These are phyloP conservation scores for Vaccinium macrocarpon DNA, from an alignment of 148 eudicot genomes.

Conservation along the genomic window DNA sequence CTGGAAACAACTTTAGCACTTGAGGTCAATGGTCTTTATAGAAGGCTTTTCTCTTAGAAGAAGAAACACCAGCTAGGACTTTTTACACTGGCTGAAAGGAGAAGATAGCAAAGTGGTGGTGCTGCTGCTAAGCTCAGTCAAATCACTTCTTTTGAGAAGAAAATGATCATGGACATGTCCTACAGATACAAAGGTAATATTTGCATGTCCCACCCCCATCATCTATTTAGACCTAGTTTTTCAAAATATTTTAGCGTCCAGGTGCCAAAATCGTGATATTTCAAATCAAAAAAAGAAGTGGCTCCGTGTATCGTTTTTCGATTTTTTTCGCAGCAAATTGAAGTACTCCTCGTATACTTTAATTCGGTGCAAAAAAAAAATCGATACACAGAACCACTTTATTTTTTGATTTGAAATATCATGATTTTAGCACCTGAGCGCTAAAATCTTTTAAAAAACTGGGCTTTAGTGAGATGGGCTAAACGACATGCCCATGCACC, in stretches of 20 bases:
- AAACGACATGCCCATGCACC: background rate
- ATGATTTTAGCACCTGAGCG: too few species aligned
- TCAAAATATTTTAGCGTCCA: too few species aligned
- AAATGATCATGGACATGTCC: background rate
- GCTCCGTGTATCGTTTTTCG: too few species aligned
- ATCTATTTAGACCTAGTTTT: too few species aligned
- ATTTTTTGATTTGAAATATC: too few species aligned
- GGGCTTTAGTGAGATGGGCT: background rate
- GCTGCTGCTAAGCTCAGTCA: background rate
- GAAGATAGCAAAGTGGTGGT: background rate
- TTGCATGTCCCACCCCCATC: background rate
- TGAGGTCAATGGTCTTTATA: conserved; percentile 19
- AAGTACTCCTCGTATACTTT: too few species aligned
- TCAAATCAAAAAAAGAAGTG: too few species aligned
- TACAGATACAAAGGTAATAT: background rate
- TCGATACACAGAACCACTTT: too few species aligned
- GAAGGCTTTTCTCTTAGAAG: conserved; percentile 12
- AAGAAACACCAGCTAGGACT: background rate
- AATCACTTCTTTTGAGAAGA: conserved; percentile 2
- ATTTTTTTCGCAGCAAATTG: too few species aligned
- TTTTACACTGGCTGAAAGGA: background rate
- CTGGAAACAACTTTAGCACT: conserved; percentile 7
- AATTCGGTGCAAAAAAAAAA: too few species aligned
- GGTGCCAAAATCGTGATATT: too few species aligned
- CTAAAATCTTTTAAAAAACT: too few species aligned